phyloP scores from a whole-genome alignment of 2,329 filamentous ascomycete genomes.

The Colletotrichum sublineola region DNA sequence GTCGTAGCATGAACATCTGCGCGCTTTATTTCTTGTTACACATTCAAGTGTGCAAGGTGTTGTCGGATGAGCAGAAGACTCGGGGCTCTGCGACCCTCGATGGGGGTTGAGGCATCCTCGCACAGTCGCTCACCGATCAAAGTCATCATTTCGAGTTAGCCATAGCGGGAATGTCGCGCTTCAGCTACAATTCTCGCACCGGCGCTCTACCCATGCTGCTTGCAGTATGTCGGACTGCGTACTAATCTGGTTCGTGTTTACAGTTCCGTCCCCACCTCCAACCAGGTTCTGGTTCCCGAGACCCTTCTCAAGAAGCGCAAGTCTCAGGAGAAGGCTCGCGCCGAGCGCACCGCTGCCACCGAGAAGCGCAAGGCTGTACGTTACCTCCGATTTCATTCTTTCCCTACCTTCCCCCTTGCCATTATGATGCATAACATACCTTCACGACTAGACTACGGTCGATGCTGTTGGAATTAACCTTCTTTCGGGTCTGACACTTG shows the following conservation, averaged over 20 bases:
- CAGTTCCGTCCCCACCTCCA: slow-evolving; percentile 92
- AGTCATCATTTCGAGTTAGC: slow-evolving; percentile 84
- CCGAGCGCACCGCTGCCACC: slow-evolving; percentile 82
- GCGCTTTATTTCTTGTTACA: slow-evolving; percentile 67
- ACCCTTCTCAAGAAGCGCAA: slow-evolving; percentile 99
- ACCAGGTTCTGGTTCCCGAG: slow-evolving; percentile 98
- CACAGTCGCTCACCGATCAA: slow-evolving; percentile 79
- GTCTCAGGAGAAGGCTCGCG: slow-evolving; percentile 98
- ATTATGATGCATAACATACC: slow-evolving; percentile 89
- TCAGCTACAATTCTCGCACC: slow-evolving; percentile 93
- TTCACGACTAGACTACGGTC: slow-evolving; percentile 95
- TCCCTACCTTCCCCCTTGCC: slow-evolving; percentile 43
- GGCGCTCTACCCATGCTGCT: slow-evolving; percentile 77
- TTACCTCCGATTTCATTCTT: slow-evolving; percentile 52
- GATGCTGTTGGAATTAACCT: slow-evolving; percentile 98
- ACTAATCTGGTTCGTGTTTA: slow-evolving; percentile 77
- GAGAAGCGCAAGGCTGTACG: slow-evolving; percentile 93
- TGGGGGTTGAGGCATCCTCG: slow-evolving; percentile 41
- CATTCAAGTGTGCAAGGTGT: slow-evolving; percentile 67
- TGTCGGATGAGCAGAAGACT: slow-evolving; percentile 76
- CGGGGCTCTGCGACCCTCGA: background rate
- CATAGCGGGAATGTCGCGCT: slow-evolving; percentile 92
- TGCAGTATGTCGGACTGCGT: slow-evolving; percentile 76
- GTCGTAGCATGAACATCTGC: slow-evolving; percentile 52
- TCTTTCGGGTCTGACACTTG: slow-evolving; percentile 96